phyloP scores from a whole-genome alignment of 371 early-diverging fungal genomes.

The Globomyces sp. region DNA sequence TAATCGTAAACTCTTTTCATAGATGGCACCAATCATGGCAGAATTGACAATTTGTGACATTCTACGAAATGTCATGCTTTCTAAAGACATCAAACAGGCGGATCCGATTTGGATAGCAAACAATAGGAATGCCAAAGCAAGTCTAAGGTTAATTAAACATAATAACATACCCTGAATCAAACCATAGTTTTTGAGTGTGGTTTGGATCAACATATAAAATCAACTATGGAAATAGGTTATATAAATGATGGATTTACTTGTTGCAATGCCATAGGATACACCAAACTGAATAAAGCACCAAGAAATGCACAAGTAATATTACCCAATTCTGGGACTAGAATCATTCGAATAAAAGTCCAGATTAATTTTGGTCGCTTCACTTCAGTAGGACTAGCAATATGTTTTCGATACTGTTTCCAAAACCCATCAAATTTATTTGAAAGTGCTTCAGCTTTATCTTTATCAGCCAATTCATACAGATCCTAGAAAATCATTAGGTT shows the following conservation, averaged over 20 bases:
- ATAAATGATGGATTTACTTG: no score
- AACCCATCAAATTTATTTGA: neutral
- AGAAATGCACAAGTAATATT: no score
- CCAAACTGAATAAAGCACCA: no score
- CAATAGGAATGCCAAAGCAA: conserved; percentile 15
- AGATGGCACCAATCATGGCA: neutral
- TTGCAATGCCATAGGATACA: no score
- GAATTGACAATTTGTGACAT: neutral
- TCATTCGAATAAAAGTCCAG: no score
- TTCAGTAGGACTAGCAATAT: neutral
- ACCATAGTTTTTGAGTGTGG: neutral
- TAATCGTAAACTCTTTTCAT: conserved; percentile 6
- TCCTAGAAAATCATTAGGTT: neutral
- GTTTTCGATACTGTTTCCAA: neutral
- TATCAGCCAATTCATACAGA: neutral
- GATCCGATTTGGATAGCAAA: conserved; percentile 12
- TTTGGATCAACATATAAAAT: conserved; percentile 5
- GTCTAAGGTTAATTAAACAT: no score
- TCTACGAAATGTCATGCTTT: neutral
- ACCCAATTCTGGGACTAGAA: no score
- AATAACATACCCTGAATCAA: no score
- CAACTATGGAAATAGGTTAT: neutral
- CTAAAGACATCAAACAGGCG: neutral
- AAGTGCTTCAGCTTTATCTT: neutral
- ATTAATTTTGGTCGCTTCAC: no score